Evolutionary conservation across 768 basidiomycete genomes (phyloP), one percentile per base, ranked within the genome.

Genomic region (Coprinopsis marcescibilis): DNA sequence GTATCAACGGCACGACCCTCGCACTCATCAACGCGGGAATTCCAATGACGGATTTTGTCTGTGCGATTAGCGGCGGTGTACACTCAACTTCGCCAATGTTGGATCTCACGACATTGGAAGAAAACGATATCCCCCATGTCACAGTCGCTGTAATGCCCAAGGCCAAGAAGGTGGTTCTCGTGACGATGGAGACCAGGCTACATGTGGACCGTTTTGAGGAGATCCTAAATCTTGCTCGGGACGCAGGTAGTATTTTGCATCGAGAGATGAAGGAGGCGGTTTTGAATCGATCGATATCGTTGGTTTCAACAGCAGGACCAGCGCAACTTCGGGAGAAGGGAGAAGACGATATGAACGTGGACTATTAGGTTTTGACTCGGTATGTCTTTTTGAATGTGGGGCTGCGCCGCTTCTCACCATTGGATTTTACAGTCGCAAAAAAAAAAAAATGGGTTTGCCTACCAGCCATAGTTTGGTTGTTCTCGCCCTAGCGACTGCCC

Each of bases 1-100:
- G 90, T 54, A 89, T 99, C 58, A 99, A 98, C 60, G 94, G 85
- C 26, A 92, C 93, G 3, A 96, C 93, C 4, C 77, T 99, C 33
- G 92, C 95, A 0, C 78, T 99, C 24, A 79, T 89, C 55, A 82
- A 78, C 43, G 92, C 94, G 4, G 96, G 96, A 1, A 85, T 99
- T 19, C 88, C 96, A 0, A 72, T 97, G 55, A 65, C 81, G 43
- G 94, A 97, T 68, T 92, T 95, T 60, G 83, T 96, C 45, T 90
- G 89, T 49, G 89, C 94, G 5, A 75, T 96, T 43, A 84, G 89
- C 2, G 83, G 89, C 35, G 94, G 92, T 6, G 85, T 93, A 33
- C 85, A 94, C 61, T 81, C 83, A 17, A 78, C 84, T 0, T 78
- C 76, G 5, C 83, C 91, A 1, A 69, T 99, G 47, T 76, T 98